A percentile compares a stretch with the other conserved stretches of the same genome.
Evolutionary conservation across 1,139 yeast genomes (phyloP).

Genomic region (Kodamaea ohmeri): DNA sequence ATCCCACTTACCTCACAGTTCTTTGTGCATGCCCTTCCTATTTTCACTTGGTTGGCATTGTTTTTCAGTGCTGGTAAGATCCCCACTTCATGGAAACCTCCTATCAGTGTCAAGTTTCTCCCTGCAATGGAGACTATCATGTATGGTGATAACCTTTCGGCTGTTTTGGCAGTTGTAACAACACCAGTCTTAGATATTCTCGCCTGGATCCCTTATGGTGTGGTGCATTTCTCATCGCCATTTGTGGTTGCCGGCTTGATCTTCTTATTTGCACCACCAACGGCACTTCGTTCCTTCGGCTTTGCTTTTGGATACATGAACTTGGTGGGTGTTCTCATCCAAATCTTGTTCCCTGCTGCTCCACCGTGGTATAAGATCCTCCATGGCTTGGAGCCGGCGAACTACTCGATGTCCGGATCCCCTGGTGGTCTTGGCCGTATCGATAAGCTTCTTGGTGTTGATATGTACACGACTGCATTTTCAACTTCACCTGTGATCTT

Average conservation of each 20-base stretch:
- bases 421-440: conserved; percentile 96
- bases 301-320: conserved; percentile 98
- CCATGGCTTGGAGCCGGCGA: conserved; percentile 86
- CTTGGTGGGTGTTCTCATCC: conserved; percentile 75
- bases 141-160: conserved; percentile 90
- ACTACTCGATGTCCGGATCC: conserved; percentile 88
- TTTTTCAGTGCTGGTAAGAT: conserved; percentile 79
- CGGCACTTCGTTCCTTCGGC: conserved; percentile 79
- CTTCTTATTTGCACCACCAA: conserved; percentile 91
- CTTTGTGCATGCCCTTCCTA: conserved; percentile 80
- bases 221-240: conserved; percentile 87
- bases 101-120: conserved; percentile 82
- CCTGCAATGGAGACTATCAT: conserved; percentile 94
- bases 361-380: conserved; percentile 96
- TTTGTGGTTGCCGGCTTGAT: conserved; percentile 78
- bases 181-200: conserved; percentile 68
- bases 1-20: conserved; percentile 83
- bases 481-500: conserved; percentile 88
- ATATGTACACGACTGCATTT: conserved; percentile 84
- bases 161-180: conserved; percentile 76
- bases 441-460: conserved; percentile 75
- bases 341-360: conserved; percentile 87
- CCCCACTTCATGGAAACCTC: conserved; percentile 78
- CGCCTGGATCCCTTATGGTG: conserved; percentile 96
- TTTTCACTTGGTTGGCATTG: conserved; percentile 82